These are phyloP conservation scores for Phaeosphaeriaceae sp. DNA, from an alignment of 2,329 filamentous ascomycete genomes.

Conservation along the genomic window DNA sequence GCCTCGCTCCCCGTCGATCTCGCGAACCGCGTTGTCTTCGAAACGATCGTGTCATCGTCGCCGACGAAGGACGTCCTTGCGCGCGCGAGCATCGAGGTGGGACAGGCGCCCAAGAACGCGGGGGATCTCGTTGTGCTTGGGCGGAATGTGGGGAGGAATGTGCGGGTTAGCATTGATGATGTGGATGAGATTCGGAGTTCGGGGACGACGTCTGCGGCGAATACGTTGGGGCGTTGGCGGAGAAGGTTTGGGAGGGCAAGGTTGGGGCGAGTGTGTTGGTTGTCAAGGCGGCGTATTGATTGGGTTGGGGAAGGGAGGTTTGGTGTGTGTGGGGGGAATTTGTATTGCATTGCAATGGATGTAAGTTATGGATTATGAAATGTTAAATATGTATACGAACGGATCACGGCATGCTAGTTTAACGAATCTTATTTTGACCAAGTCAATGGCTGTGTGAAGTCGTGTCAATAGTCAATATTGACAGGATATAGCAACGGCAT, in stretches of 20 bases:
- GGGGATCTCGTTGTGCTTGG: slow-evolving; percentile 76
- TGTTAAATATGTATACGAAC: too few species aligned
- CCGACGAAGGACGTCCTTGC: slow-evolving; percentile 57
- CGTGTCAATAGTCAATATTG: too few species aligned
- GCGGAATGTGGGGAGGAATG: slow-evolving; percentile 48
- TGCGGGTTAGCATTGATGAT: slow-evolving; percentile 40
- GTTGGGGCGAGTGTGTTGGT: slow-evolving; percentile 73
- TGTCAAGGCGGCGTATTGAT: slow-evolving; percentile 62
- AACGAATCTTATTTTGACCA: too few species aligned
- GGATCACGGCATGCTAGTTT: too few species aligned
- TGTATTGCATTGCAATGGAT: too few species aligned
- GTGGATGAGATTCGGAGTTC: slow-evolving; percentile 46
- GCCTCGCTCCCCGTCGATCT: slow-evolving; percentile 62
- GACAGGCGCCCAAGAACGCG: slow-evolving; percentile 66
- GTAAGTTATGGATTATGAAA: too few species aligned
- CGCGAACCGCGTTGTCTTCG: slow-evolving; percentile 64
- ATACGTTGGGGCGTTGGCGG: slow-evolving; percentile 64
- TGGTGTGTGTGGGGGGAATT: too few species aligned
- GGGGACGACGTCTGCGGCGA: slow-evolving; percentile 40
- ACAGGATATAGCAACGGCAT: background rate
- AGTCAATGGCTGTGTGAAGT: too few species aligned
- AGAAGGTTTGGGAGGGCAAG: slow-evolving; percentile 63
- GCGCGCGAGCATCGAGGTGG: slow-evolving; percentile 65
- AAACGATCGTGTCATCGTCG: slow-evolving; percentile 46
- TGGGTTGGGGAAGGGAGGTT: background rate